Conservation (phyloP, 2,329 filamentous ascomycete genomes). For the Penicillium occitanis region DNA sequence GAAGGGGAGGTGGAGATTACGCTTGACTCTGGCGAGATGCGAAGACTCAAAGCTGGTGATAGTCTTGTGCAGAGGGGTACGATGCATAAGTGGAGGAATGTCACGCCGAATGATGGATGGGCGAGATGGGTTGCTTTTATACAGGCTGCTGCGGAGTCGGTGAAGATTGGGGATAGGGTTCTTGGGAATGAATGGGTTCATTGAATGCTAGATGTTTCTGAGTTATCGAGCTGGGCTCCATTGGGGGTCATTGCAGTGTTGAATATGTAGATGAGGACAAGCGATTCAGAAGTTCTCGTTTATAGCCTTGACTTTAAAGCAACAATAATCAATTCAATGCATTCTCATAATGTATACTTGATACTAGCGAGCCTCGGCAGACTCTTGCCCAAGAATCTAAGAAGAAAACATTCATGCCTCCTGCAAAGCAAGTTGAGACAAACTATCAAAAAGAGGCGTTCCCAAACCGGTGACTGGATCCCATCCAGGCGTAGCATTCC, state of each 20-base stretch:
- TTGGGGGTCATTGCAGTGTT: too few relatives aligned
- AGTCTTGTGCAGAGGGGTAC: constrained; percentile 57
- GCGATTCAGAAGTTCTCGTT: too few relatives aligned
- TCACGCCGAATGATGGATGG: constrained; percentile 47
- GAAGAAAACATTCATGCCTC: constrained; percentile 8
- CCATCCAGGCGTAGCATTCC: constrained; percentile 51
- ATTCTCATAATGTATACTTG: not conserved
- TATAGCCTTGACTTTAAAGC: too few relatives aligned
- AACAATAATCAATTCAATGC: not conserved
- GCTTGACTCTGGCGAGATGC: constrained; percentile 53
- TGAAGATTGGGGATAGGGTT: not conserved
- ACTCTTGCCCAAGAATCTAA: not conserved
- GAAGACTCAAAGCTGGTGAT: constrained; percentile 52
- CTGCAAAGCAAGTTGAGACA: constrained; percentile 24
- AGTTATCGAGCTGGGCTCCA: too few relatives aligned
- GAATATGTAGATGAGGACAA: too few relatives aligned
- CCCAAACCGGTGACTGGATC: constrained; percentile 45
- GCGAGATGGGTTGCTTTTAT: constrained; percentile 44
- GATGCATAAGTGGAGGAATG: constrained; percentile 56
- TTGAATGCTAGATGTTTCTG: not conserved
- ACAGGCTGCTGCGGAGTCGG: constrained; percentile 2
- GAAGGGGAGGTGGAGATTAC: constrained; percentile 55
- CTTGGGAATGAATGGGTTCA: constrained; percentile 12
- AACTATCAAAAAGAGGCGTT: constrained; percentile 31
- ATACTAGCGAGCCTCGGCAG: not conserved